Evolutionary conservation across 768 basidiomycete genomes (phyloP).

Genomic region (Pleurotus sapidus): DNA sequence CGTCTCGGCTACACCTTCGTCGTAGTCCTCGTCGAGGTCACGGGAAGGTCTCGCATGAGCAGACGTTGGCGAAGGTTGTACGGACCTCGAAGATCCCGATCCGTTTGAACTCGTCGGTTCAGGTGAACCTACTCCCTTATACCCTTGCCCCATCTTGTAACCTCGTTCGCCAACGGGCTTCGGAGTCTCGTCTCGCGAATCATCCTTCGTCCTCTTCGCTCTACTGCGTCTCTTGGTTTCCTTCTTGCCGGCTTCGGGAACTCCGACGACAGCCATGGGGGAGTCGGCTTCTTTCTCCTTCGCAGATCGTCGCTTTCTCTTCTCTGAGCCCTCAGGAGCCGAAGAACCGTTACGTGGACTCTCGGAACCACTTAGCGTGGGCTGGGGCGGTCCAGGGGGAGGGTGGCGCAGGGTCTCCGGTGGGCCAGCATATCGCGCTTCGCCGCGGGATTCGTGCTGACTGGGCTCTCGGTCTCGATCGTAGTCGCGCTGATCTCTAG

Average conservation of each 20-base stretch:
- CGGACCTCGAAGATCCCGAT: constrained; percentile 60
- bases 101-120: constrained; percentile 67
- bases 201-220: constrained; percentile 43
- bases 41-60: constrained; percentile 58
- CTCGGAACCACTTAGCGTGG: constrained; percentile 50
- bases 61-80: constrained; percentile 71
- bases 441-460: constrained; percentile 19
- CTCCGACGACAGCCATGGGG: constrained; percentile 17
- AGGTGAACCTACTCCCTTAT: constrained; percentile 46
- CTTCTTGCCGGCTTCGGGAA: constrained; percentile 49
- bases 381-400: constrained; percentile 25
- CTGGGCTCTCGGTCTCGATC: constrained; percentile 32
- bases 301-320: constrained; percentile 39
- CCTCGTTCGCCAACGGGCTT: constrained; percentile 28
- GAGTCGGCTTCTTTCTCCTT: constrained; percentile 48
- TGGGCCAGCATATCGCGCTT: constrained; percentile 40
- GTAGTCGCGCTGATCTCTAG: constrained; percentile 44
- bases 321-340: constrained; percentile 33
- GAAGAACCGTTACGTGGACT: constrained; percentile 45
- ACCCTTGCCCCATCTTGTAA: constrained; percentile 27
- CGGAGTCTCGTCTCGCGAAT: constrained; percentile 42
- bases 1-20: constrained; percentile 82
- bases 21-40: constrained; percentile 88
- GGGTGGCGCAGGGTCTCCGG: constrained; percentile 41
- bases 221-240: constrained; percentile 42